Conservation (phyloP, 805 yeast species). For the Barnettozyma californica region DNA sequence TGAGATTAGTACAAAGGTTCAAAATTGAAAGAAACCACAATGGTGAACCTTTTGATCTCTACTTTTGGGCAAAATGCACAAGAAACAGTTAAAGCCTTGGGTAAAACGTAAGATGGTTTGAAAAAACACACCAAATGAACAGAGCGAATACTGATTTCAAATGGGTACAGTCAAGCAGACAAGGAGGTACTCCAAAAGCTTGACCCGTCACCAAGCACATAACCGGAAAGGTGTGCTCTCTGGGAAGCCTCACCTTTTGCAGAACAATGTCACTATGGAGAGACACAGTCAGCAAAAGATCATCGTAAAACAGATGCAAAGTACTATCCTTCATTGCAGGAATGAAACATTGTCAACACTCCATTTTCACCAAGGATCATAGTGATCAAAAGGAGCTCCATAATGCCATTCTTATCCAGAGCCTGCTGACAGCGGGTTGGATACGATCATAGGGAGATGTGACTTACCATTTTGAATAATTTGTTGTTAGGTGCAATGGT, state of each 20-base stretch:
- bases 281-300: not conserved
- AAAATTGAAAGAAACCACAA: not conserved
- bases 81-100: not conserved
- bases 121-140: not conserved
- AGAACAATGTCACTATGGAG: not conserved
- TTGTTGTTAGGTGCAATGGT: not conserved
- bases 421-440: not conserved
- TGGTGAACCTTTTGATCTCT: constrained; percentile 20
- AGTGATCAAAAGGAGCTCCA: constrained; percentile 22
- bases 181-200: not conserved
- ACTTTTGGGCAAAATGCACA: constrained; percentile 12
- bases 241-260: not conserved
- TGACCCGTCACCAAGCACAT: not conserved
- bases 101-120: constrained; percentile 1
- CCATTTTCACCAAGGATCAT: constrained; percentile 11
- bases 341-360: constrained; percentile 27
- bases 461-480: constrained; percentile 6
- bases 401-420: constrained; percentile 17
- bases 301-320: not conserved
- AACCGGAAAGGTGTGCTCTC: not conserved
- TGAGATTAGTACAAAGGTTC: constrained; percentile 9
- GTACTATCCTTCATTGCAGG: not conserved
- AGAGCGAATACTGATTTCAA: not conserved
- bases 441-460: not conserved
- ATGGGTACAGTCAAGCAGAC: not conserved